Conservation (phyloP, 176 grass and related monocot species). For the Rhipidocladum racemiflorum region DNA sequence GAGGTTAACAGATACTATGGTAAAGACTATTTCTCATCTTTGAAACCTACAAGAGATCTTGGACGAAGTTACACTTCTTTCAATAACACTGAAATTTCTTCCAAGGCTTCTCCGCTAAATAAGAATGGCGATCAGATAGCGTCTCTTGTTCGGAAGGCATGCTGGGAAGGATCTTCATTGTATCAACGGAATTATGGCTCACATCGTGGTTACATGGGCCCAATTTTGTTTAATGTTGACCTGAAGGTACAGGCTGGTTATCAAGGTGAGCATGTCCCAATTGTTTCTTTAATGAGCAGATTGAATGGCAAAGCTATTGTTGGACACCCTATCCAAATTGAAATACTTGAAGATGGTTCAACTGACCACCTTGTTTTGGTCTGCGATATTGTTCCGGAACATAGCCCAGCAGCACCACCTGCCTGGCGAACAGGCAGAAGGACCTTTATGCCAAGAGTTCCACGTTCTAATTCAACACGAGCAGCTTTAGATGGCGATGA, state of each 20-base stretch:
- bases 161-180: slow-evolving; percentile 32
- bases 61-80: slow-evolving; percentile 31
- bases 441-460: slow-evolving; percentile 74
- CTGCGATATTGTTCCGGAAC: slow-evolving; percentile 34
- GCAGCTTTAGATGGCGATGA: slow-evolving; percentile 38
- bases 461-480: slow-evolving; percentile 43
- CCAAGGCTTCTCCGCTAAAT: slow-evolving; percentile 26
- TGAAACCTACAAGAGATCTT: slow-evolving; percentile 34
- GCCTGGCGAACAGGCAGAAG: slow-evolving; percentile 75
- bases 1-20: slow-evolving; percentile 33
- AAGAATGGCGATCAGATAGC: slow-evolving; percentile 23
- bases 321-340: slow-evolving; percentile 70
- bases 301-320: slow-evolving; percentile 85
- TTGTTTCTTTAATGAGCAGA: slow-evolving; percentile 78
- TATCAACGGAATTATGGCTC: slow-evolving; percentile 32
- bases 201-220: slow-evolving; percentile 29
- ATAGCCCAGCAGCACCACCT: slow-evolving; percentile 41
- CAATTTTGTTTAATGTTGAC: slow-evolving; percentile 58
- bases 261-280: slow-evolving; percentile 74
- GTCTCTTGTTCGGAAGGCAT: slow-evolving; percentile 21
- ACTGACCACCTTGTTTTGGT: slow-evolving; percentile 44
- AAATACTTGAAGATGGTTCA: slow-evolving; percentile 64
- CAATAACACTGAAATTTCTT: slow-evolving; percentile 36
- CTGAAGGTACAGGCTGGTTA: slow-evolving; percentile 70
- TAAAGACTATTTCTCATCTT: slow-evolving; percentile 34